A percentile compares a stretch with the other conserved stretches of the same genome.
Evolutionary conservation across 1,139 yeast genomes (phyloP).

Genomic region (Zygosaccharomyces sapae): DNA sequence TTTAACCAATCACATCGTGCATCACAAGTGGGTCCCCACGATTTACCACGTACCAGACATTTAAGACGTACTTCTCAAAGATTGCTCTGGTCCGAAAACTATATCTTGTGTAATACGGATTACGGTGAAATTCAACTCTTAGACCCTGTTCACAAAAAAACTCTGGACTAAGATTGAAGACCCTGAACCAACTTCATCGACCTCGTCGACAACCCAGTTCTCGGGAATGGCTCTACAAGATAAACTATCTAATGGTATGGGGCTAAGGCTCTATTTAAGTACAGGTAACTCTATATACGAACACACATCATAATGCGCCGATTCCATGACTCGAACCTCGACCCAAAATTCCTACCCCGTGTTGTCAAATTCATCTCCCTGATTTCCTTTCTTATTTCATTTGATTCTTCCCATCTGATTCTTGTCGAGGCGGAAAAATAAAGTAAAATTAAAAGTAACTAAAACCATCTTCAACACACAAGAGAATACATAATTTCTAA

Average conservation of each 20-base stretch:
- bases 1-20: slow-evolving; percentile 15
- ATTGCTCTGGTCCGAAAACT: slow-evolving; percentile 54
- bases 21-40: slow-evolving; percentile 16
- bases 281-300: slow-evolving; percentile 17
- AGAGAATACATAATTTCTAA: background rate
- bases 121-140: slow-evolving; percentile 70
- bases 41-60: slow-evolving; percentile 21
- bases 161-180: slow-evolving; percentile 27
- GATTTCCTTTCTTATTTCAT: background rate
- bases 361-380: background rate
- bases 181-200: slow-evolving; percentile 3
- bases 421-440: background rate
- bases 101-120: slow-evolving; percentile 59
- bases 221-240: slow-evolving; percentile 25
- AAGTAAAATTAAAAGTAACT: background rate
- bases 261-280: slow-evolving; percentile 21
- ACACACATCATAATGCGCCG: slow-evolving; percentile 6
- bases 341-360: background rate
- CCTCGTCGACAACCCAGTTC: slow-evolving; percentile 12
- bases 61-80: slow-evolving; percentile 42
- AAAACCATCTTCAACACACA: background rate
- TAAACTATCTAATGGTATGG: slow-evolving; percentile 16
- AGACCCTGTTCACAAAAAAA: slow-evolving; percentile 61
- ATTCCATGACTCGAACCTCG: background rate
- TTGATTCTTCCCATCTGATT: background rate